Percentiles rank a stretch among this genome's conserved stretches.
Conservation (phyloP, 108 stramenopile genomes). For the Cylindrotheca closterium region DNA sequence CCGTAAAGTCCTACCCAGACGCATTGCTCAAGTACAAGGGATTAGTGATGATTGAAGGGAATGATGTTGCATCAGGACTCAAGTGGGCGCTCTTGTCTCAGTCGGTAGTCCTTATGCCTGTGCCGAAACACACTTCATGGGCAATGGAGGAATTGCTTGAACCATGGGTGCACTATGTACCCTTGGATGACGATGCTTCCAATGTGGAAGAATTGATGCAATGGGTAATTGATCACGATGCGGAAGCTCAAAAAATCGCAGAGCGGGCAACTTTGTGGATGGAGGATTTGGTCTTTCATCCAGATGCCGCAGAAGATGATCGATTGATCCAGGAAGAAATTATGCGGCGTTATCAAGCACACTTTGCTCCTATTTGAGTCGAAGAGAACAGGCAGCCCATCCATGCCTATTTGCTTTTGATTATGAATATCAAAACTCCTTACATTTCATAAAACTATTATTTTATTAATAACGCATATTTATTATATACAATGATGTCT, state of each 20-base stretch:
- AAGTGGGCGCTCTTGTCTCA: constrained; percentile 68
- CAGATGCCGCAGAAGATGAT: constrained; percentile 53
- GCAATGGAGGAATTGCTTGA: constrained; percentile 68
- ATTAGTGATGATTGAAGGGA: constrained; percentile 72
- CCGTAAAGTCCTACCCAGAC: constrained; percentile 22
- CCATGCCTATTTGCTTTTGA: too few relatives aligned
- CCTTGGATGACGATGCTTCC: constrained; percentile 53
- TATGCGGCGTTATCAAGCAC: constrained; percentile 32
- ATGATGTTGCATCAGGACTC: constrained; percentile 79
- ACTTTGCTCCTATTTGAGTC: constrained; percentile 24
- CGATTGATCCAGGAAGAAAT: constrained; percentile 48
- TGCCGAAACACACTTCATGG: constrained; percentile 70
- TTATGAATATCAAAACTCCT: too few relatives aligned
- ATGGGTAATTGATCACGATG: constrained; percentile 71
- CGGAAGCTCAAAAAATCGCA: constrained; percentile 59
- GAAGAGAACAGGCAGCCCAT: too few relatives aligned
- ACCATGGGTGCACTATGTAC: constrained; percentile 83
- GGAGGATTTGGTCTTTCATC: constrained; percentile 66
- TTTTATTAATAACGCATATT: too few relatives aligned
- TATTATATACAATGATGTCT: too few relatives aligned
- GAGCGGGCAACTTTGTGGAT: constrained; percentile 71
- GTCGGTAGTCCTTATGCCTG: constrained; percentile 75
- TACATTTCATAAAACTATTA: too few relatives aligned
- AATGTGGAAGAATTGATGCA: constrained; percentile 67
- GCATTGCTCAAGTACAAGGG: constrained; percentile 45